A percentile compares a stretch with the other conserved stretches of the same genome.
Evolutionary conservation across 1,284 basidiomycete genomes (phyloP).

Genomic region (Leccinum glutinopallens): DNA sequence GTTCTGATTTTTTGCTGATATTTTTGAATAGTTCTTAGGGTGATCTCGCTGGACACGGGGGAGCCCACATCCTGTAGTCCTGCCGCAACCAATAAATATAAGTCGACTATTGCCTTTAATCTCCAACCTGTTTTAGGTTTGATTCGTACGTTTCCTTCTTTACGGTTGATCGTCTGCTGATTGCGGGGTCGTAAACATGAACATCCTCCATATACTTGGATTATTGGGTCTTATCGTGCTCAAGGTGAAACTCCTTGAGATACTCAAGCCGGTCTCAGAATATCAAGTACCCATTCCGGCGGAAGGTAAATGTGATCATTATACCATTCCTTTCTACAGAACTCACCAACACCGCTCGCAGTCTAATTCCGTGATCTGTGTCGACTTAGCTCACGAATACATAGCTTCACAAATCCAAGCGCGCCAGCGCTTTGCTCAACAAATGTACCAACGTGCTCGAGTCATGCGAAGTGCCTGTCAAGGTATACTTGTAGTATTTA

Average conservation of each 20-base stretch:
- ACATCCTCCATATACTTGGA: slow-evolving; percentile 63
- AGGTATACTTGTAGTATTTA: slow-evolving; percentile 51
- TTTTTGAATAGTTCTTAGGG: slow-evolving; percentile 35
- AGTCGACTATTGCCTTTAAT: slow-evolving; percentile 43
- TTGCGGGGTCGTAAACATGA: slow-evolving; percentile 45
- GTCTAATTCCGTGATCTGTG: slow-evolving; percentile 65
- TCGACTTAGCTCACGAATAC: slow-evolving; percentile 78
- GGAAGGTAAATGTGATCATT: slow-evolving; percentile 46
- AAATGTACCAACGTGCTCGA: slow-evolving; percentile 55
- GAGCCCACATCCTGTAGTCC: slow-evolving; percentile 17
- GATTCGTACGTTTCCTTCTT: slow-evolving; percentile 22
- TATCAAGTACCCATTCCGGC: slow-evolving; percentile 41
- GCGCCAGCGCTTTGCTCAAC: slow-evolving; percentile 65
- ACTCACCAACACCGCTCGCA: slow-evolving; percentile 32
- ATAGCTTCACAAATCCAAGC: slow-evolving; percentile 72
- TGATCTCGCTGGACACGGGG: slow-evolving; percentile 39
- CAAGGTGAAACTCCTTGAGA: slow-evolving; percentile 57
- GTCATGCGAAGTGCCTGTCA: slow-evolving; percentile 46
- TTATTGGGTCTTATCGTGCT: slow-evolving; percentile 53
- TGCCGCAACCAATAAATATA: slow-evolving; percentile 26
- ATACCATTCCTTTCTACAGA: background rate
- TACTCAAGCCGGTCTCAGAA: slow-evolving; percentile 50
- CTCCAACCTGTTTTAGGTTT: slow-evolving; percentile 17
- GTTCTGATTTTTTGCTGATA: background rate
- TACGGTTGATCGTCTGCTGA: slow-evolving; percentile 5